Evolutionary conservation across 805 yeast genomes (phyloP).

Genomic region (Candida wancherniae): DNA sequence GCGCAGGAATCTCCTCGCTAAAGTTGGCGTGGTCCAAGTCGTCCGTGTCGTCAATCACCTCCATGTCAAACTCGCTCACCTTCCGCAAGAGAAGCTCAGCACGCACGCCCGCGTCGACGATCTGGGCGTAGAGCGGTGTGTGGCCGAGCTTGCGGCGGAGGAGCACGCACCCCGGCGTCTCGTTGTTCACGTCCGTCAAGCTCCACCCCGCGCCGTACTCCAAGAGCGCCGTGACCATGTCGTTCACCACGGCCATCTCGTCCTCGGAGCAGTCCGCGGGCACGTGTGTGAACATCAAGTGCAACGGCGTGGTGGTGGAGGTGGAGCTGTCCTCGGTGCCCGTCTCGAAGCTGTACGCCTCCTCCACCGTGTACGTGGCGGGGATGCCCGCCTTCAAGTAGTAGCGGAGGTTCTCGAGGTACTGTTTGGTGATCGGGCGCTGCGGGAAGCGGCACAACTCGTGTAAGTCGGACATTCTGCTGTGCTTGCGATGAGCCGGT

Average conservation of each 20-base stretch:
- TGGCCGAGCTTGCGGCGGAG: conserved; percentile 44
- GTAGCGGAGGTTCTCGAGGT: conserved; percentile 41
- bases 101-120: conserved; percentile 84
- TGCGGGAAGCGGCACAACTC: conserved; percentile 47
- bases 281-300: conserved; percentile 55
- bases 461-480: conserved; percentile 65
- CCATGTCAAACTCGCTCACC: conserved; percentile 58
- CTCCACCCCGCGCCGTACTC: conserved; percentile 94
- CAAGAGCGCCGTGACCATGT: conserved; percentile 62
- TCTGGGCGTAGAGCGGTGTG: conserved; percentile 37
- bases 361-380: conserved; percentile 77
- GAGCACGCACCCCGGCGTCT: conserved; percentile 84
- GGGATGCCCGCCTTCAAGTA: conserved; percentile 66
- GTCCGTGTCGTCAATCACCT: conserved; percentile 46
- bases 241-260: conserved; percentile 35
- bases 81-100: conserved; percentile 80
- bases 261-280: conserved; percentile 45
- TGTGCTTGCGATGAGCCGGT: background rate
- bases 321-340: conserved; percentile 32
- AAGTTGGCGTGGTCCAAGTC: conserved; percentile 25
- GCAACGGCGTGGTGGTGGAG: conserved; percentile 73
- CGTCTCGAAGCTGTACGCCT: conserved; percentile 55
- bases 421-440: conserved; percentile 48
- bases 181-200: conserved; percentile 60
- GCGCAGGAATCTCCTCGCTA: conserved; percentile 3